A percentile compares a stretch with the other conserved stretches of the same genome.
Conservation (phyloP, 1,284 basidiomycete genomes). For the Ganoderma meredithae region DNA sequence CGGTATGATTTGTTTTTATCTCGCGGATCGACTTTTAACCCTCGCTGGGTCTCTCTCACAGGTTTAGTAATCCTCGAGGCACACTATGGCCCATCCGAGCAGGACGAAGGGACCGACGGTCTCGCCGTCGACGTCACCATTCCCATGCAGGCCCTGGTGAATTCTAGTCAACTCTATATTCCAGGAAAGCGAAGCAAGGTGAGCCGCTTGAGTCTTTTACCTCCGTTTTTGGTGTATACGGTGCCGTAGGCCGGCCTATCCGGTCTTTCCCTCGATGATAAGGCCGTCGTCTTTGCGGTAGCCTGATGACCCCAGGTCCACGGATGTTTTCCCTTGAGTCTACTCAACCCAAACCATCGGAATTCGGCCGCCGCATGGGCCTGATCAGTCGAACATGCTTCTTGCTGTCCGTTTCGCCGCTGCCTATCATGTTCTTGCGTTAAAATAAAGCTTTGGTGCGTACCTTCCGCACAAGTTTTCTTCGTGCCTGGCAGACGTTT, state of each 20-base stretch:
- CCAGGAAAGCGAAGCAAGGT: slow-evolving; percentile 78
- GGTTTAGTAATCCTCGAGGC: slow-evolving; percentile 81
- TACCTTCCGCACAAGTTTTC: slow-evolving; percentile 1
- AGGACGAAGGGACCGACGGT: slow-evolving; percentile 57
- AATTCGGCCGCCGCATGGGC: slow-evolving; percentile 24
- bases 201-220: slow-evolving; percentile 28
- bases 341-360: slow-evolving; percentile 17
- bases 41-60: slow-evolving; percentile 41
- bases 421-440: slow-evolving; percentile 6
- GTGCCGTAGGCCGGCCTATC: slow-evolving; percentile 14
- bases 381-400: slow-evolving; percentile 26
- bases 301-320: slow-evolving; percentile 19
- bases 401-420: slow-evolving; percentile 16
- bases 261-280: slow-evolving; percentile 23
- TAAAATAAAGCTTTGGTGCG: background rate
- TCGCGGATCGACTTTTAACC: slow-evolving; percentile 15
- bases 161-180: slow-evolving; percentile 81
- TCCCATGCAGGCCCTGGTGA: slow-evolving; percentile 84
- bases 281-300: slow-evolving; percentile 20
- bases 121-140: slow-evolving; percentile 80
- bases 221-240: slow-evolving; percentile 9
- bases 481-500: slow-evolving; percentile 3
- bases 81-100: slow-evolving; percentile 66
- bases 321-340: slow-evolving; percentile 22
- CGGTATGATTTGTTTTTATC: slow-evolving; percentile 32